Percentiles rank a stretch among this genome's conserved stretches.
These are phyloP conservation scores for Gaultheria prostrata DNA, from an alignment of 148 eudicot species.

Conservation along the genomic window DNA sequence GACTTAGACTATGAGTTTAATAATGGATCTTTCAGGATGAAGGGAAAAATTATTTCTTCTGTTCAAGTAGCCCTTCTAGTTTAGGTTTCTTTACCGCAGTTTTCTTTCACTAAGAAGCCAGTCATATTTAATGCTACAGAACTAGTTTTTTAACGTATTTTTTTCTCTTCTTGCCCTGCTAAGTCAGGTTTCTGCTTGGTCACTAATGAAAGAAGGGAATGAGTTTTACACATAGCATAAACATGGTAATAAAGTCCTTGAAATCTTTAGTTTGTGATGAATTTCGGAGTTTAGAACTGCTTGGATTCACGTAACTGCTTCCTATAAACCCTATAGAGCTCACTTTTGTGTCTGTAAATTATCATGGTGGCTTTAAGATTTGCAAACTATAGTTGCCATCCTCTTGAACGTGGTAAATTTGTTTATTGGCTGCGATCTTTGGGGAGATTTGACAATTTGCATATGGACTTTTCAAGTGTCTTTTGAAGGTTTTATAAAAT, in stretches of 20 bases:
- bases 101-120: background rate
- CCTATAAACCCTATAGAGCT: background rate
- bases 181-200: constrained; percentile 22
- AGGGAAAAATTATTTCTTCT: background rate
- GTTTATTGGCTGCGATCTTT: background rate
- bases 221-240: background rate
- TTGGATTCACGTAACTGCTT: background rate
- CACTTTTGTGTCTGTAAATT: background rate
- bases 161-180: background rate
- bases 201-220: background rate
- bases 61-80: background rate
- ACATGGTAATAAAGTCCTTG: background rate
- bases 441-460: background rate
- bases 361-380: too few species aligned
- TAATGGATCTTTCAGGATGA: background rate
- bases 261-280: background rate
- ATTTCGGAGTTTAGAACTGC: background rate
- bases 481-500: background rate
- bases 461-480: background rate
- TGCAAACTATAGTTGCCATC: too few species aligned
- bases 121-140: background rate
- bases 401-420: background rate
- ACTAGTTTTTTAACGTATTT: background rate
- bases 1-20: background rate
- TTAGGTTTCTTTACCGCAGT: background rate